Evolutionary conservation across 208 protist species (phyloP).

Genomic region (Herpetomonas samuelpessoai): DNA sequence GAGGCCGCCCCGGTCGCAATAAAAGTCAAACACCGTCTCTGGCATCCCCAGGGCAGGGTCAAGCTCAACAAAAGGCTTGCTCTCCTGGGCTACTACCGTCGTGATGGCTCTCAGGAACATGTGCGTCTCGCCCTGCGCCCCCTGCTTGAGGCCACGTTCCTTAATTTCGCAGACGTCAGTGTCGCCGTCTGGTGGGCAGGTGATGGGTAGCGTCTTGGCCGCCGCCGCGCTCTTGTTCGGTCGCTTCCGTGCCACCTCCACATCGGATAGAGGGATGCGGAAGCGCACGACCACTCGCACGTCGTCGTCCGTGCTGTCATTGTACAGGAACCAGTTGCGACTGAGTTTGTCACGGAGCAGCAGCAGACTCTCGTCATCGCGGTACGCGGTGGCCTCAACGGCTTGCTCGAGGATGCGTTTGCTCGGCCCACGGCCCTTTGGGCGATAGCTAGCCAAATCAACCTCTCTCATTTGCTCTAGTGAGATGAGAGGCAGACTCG

Average conservation of each 20-base stretch:
- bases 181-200: neutral
- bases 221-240: neutral
- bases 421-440: neutral
- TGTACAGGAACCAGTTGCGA: neutral
- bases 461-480: neutral
- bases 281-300: neutral
- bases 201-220: neutral
- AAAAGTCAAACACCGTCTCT: constrained; percentile 9
- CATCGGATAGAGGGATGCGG: neutral
- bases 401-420: neutral
- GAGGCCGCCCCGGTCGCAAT: constrained; percentile 1
- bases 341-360: neutral
- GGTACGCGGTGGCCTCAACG: neutral
- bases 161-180: neutral
- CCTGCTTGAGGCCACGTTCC: no score
- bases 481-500: no score
- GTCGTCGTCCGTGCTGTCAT: neutral
- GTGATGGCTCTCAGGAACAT: neutral
- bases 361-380: neutral
- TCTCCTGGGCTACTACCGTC: neutral
- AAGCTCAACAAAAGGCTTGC: constrained; percentile 1
- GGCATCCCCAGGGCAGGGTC: constrained; percentile 18
- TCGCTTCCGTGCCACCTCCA: neutral
- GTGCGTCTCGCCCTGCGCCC: neutral
- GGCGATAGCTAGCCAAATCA: neutral